Evolutionary conservation across 2,329 filamentous ascomycete genomes (phyloP), one percentile per base, ranked within the genome.

Genomic region (Alternaria postmessia): DNA sequence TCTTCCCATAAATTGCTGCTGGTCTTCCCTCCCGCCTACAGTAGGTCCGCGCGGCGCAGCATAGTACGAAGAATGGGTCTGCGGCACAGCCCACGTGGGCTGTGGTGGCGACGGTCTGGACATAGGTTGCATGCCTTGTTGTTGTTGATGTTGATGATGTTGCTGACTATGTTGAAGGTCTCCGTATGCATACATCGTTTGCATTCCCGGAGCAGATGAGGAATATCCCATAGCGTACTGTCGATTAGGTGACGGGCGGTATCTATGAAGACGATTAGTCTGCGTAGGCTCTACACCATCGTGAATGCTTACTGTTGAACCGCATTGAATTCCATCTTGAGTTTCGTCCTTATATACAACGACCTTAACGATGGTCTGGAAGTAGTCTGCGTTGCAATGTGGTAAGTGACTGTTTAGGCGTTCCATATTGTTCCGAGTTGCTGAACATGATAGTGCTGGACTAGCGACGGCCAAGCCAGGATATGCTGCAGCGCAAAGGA

Each of bases 291-390:
- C 54, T 59, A 59, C 63, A 54, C 22, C 34, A 49, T 24, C 11
- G 47, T 46, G 43, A 39, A 47, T 53, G 61, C 78, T 73, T 74
- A 80, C 78, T 79, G 78, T 49, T 76, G 75, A 65, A 74, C 60
- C 65, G 77, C 74, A 78, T 79, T 79, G 73, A 78, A 79, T 75
- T 80, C 78, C 78, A 80, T 80, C 66, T 75, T 77, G 70, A 71
- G 64, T 56, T 61, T 70, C 64, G 65, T 66, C 59, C 53, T 70
- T 70, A 67, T 64, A 62, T 66, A 68, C 62, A 69, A 63, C 67
- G 60, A 62, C 63, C 69, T 64, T 67, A 58, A 61, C 60, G 48
- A 54, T 55, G 52, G 55, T 59, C 61, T 67, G 64, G 54, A 57
- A 67, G 63, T 65, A 59, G 59, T 66, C 62, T 69, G 66, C 20